phyloP scores from a whole-genome alignment of 1,284 basidiomycete genomes.

The Apiotrichum akiyoshidainum region DNA sequence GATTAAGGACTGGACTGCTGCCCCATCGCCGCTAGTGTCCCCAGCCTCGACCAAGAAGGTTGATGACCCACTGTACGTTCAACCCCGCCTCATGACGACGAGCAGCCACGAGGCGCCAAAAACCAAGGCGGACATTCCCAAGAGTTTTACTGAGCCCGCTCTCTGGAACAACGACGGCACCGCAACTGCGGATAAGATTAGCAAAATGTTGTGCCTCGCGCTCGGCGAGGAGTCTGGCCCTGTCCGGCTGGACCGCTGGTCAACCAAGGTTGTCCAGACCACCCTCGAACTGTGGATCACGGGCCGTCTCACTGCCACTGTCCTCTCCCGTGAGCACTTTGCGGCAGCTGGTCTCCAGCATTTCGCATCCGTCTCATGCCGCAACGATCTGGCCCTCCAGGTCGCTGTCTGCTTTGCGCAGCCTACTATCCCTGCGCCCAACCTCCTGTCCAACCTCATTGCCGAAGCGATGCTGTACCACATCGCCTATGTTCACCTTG shows the following conservation, averaged over 20 bases:
- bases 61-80: conserved; percentile 4
- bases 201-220: conserved; percentile 1
- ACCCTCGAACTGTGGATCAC: conserved; percentile 9
- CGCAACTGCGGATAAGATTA: background rate
- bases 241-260: background rate
- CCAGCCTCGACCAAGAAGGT: background rate
- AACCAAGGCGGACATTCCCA: conserved; percentile 1
- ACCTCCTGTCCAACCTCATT: conserved; percentile 5
- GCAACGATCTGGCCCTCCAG: conserved; percentile 5
- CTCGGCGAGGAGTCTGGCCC: background rate
- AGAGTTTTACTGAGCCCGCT: background rate
- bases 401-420: conserved; percentile 5
- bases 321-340: conserved; percentile 11
- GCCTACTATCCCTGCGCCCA: background rate
- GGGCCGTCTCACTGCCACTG: conserved; percentile 4
- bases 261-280: background rate
- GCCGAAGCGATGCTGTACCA: conserved; percentile 4
- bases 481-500: conserved; percentile 14
- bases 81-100: conserved; percentile 5
- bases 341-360: background rate
- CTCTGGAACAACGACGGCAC: conserved; percentile 8
- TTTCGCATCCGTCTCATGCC: conserved; percentile 3
- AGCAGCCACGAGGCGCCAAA: background rate
- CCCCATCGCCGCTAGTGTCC: background rate
- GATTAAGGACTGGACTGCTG: conserved; percentile 6